Evolutionary conservation across 2,329 filamentous ascomycete genomes (phyloP), one percentile per base, ranked within the genome.

Genomic region (Epichloe aotearoae): DNA sequence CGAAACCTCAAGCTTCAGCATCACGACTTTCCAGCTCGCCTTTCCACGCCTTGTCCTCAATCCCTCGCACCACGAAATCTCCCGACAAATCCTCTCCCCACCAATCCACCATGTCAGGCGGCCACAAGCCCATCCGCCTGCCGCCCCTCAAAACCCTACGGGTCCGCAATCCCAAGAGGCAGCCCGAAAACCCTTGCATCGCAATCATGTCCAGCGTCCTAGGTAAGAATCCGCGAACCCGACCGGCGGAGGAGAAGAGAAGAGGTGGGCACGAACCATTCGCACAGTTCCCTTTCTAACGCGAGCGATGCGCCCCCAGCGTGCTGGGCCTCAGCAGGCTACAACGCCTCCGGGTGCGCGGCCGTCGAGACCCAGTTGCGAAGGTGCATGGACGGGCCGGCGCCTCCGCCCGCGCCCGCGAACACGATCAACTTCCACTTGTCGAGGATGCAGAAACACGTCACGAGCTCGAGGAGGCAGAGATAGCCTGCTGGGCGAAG

Each of bases 351-450:
- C 12, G 79, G 79, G 38, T 84, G 80, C 64, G 72, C 73, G 23
- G 71, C 73, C 41, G 63, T 84, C 57, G 80, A 84, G 66, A 73
- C 73, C 51, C 73, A 79, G 49, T 70, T 86, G 53, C 76, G 82
- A 30, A 66, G 69, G 34, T 86, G 82, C 70, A 95, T 96, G 88
- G 91, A 97, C 72, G 78, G 78, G 51, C 82, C 84, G 55, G 80
- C 62, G 74, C 73, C 66, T 53, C 60, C 69, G 42, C 59, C 68
- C 12, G 63, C 66, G 48, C 62, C 65, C 34, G 79, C 80, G 64
- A 88, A 83, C 72, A 91, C 82, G 66, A 89, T 97, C 79, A 97
- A 97, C 71, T 90, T 90, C 74, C 90, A 96, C 66, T 73, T 97
- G 42, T 78, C 79, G 57, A 80, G 93, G 73, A 94, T 73, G 78